Percentiles rank a stretch among this genome's conserved stretches.
phyloP scores from a whole-genome alignment of 371 early-diverging fungal genomes.

The Apophysomyces ossiformis region DNA sequence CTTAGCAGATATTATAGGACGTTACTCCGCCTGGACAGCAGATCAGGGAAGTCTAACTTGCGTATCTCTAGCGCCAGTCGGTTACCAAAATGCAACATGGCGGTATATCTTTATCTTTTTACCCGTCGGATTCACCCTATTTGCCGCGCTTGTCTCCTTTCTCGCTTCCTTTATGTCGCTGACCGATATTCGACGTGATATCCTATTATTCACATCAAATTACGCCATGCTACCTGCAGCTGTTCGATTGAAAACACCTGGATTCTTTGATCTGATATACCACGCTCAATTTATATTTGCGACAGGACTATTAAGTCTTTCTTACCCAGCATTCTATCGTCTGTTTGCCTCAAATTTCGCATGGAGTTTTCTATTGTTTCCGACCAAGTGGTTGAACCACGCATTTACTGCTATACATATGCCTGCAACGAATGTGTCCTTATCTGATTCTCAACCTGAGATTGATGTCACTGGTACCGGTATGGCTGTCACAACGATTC shows the following conservation, averaged over 20 bases:
- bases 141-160: slow-evolving; percentile 43
- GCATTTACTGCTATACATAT: background rate
- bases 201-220: slow-evolving; percentile 53
- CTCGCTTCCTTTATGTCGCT: slow-evolving; percentile 46
- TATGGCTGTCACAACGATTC: slow-evolving; percentile 46
- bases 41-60: slow-evolving; percentile 42
- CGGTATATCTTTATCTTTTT: slow-evolving; percentile 41
- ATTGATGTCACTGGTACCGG: slow-evolving; percentile 42
- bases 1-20: slow-evolving; percentile 42
- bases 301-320: slow-evolving; percentile 52
- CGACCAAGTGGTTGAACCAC: slow-evolving; percentile 24
- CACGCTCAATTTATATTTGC: slow-evolving; percentile 60
- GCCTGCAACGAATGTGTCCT: background rate
- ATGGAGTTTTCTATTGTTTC: slow-evolving; percentile 57
- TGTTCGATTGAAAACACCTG: slow-evolving; percentile 58
- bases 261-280: slow-evolving; percentile 57
- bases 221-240: slow-evolving; percentile 57
- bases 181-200: slow-evolving; percentile 45
- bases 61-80: slow-evolving; percentile 48
- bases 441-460: background rate
- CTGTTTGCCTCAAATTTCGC: slow-evolving; percentile 60
- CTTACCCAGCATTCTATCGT: slow-evolving; percentile 57
- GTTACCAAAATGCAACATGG: slow-evolving; percentile 53
- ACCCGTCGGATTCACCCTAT: slow-evolving; percentile 48
- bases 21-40: slow-evolving; percentile 37